Evolutionary conservation across 306 rosid species (phyloP).

Genomic region (Lagenaria siceraria): DNA sequence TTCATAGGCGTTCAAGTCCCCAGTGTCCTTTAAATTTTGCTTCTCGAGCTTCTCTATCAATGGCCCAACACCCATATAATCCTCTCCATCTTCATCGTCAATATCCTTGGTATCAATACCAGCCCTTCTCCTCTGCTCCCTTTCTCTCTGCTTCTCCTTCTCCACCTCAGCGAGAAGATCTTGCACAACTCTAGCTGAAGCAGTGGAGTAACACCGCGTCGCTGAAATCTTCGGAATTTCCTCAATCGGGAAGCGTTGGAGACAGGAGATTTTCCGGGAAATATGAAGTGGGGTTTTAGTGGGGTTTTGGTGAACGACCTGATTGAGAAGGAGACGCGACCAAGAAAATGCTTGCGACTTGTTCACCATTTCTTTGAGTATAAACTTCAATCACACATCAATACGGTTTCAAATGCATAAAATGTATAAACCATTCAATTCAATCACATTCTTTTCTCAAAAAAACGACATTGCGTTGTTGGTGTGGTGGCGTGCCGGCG

Average conservation of each 20-base stretch:
- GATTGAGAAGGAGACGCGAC: slow-evolving; percentile 33
- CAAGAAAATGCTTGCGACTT: slow-evolving; percentile 29
- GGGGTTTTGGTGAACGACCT: slow-evolving; percentile 19
- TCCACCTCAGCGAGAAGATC: slow-evolving; percentile 54
- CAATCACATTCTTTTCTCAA: not conserved
- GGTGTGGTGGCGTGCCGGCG: not conserved
- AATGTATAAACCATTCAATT: not conserved
- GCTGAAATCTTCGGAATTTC: slow-evolving; percentile 6
- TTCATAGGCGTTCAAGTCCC: slow-evolving; percentile 27
- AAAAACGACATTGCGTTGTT: not conserved
- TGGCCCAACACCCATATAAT: slow-evolving; percentile 53
- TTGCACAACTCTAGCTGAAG: slow-evolving; percentile 17
- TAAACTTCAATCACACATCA: slow-evolving; percentile 1
- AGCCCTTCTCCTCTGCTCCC: slow-evolving; percentile 33
- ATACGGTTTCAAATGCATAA: not conserved
- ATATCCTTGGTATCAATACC: slow-evolving; percentile 55
- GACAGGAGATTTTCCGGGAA: slow-evolving; percentile 10
- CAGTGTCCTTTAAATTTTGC: slow-evolving; percentile 25
- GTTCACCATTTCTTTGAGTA: slow-evolving; percentile 1
- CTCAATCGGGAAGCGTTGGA: slow-evolving; percentile 6
- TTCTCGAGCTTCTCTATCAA: slow-evolving; percentile 56
- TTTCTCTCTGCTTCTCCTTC: slow-evolving; percentile 48
- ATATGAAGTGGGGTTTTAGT: slow-evolving; percentile 10
- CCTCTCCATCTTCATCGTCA: slow-evolving; percentile 33
- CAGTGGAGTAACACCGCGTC: slow-evolving; percentile 28